Conservation (phyloP, 2,329 filamentous ascomycete genomes). For the Gliomastix tumulicola region DNA sequence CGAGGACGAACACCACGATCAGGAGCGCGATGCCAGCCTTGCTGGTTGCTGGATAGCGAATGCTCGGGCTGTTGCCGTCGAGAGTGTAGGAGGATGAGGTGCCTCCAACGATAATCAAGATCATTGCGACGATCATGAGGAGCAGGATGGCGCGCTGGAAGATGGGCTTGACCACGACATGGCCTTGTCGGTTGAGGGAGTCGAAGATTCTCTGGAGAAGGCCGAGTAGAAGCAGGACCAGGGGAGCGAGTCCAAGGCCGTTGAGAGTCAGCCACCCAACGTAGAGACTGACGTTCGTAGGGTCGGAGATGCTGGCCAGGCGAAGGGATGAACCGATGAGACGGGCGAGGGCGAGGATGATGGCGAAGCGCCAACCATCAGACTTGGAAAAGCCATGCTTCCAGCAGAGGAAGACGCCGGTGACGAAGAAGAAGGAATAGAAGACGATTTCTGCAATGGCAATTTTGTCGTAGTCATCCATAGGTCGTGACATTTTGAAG, state of each 20-base stretch:
- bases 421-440: slow-evolving; percentile 18
- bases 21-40: slow-evolving; percentile 18
- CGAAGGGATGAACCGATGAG: slow-evolving; percentile 46
- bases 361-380: slow-evolving; percentile 52
- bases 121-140: slow-evolving; percentile 31
- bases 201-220: slow-evolving; percentile 30
- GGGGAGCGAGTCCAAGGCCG: slow-evolving; percentile 28
- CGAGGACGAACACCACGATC: slow-evolving; percentile 28
- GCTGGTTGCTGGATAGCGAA: slow-evolving; percentile 17
- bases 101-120: slow-evolving; percentile 23
- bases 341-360: slow-evolving; percentile 50
- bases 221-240: slow-evolving; percentile 34
- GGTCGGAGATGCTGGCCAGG: slow-evolving; percentile 37
- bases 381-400: slow-evolving; percentile 46
- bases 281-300: slow-evolving; percentile 30
- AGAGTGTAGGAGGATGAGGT: slow-evolving; percentile 14
- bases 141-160: slow-evolving; percentile 29
- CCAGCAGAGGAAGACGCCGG: slow-evolving; percentile 33
- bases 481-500: neutral
- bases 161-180: slow-evolving; percentile 16
- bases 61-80: slow-evolving; percentile 10
- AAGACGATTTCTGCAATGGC: slow-evolving; percentile 21
- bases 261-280: slow-evolving; percentile 22
- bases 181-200: slow-evolving; percentile 33
- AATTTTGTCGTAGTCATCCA: slow-evolving; percentile 4